These are phyloP conservation scores for Fonsecaea monophora DNA, from an alignment of 2,329 filamentous ascomycete genomes.

Conservation along the genomic window DNA sequence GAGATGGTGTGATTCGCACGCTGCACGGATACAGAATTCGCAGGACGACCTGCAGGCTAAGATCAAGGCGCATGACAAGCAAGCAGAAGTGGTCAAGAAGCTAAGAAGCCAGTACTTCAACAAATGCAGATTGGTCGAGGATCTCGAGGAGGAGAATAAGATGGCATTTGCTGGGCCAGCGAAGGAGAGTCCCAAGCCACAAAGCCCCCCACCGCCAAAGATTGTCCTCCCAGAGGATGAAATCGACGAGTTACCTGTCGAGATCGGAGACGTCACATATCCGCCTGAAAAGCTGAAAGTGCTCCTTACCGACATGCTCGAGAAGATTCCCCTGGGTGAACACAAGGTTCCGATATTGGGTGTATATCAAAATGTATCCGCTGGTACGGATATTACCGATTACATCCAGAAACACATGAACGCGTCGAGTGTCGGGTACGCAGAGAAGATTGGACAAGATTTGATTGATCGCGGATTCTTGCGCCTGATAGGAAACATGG, in stretches of 20 bases:
- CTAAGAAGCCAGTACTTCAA: conserved; percentile 97
- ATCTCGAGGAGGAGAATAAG: conserved; percentile 98
- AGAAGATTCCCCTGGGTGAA: conserved; percentile 84
- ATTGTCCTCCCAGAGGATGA: conserved; percentile 84
- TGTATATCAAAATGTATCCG: conserved; percentile 90
- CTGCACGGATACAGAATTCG: conserved; percentile 85
- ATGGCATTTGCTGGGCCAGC: conserved; percentile 90
- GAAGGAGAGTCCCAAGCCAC: conserved; percentile 65
- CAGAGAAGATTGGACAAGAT: conserved; percentile 94
- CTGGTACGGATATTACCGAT: conserved; percentile 90
- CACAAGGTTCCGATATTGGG: conserved; percentile 95
- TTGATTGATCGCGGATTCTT: conserved; percentile 85
- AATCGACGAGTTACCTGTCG: conserved; percentile 75
- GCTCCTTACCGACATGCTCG: conserved; percentile 83
- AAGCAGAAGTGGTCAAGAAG: conserved; percentile 89
- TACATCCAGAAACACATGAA: conserved; percentile 90
- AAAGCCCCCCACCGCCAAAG: conserved; percentile 64
- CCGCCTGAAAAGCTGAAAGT: conserved; percentile 87
- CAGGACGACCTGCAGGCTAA: conserved; percentile 91
- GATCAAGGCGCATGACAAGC: conserved; percentile 91
- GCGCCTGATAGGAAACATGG: conserved; percentile 89
- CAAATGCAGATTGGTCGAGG: conserved; percentile 94
- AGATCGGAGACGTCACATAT: conserved; percentile 90
- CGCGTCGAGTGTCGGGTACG: conserved; percentile 83
- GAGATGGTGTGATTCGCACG: conserved; percentile 95